phyloP scores from a whole-genome alignment of 441 rosid species.

The Gossypium schwendimanii region DNA sequence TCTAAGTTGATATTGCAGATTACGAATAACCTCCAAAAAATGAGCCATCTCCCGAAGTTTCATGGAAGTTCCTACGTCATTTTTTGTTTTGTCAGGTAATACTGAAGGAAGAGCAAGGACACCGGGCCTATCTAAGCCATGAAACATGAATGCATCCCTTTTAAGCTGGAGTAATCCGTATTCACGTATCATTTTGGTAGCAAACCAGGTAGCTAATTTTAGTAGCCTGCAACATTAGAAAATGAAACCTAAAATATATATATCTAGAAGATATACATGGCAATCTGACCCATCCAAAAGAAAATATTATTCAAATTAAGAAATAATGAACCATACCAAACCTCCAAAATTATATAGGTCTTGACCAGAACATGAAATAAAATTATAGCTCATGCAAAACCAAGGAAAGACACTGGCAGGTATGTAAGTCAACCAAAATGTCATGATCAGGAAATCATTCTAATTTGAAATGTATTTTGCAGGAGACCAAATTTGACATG shows the following conservation, averaged over 20 bases:
- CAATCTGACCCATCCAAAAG: neutral
- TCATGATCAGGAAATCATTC: neutral
- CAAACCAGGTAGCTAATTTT: constrained; percentile 66
- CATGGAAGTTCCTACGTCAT: constrained; percentile 37
- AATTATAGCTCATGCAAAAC: constrained; percentile 1
- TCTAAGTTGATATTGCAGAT: constrained; percentile 62
- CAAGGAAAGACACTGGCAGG: constrained; percentile 1
- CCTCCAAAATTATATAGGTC: neutral
- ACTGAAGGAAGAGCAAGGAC: constrained; percentile 54
- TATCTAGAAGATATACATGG: neutral
- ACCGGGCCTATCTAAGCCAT: constrained; percentile 28
- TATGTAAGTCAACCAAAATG: constrained; percentile 1
- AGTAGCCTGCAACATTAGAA: constrained; percentile 63
- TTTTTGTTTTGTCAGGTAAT: constrained; percentile 32
- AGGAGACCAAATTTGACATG: constrained; percentile 2
- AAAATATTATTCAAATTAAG: neutral
- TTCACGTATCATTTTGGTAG: constrained; percentile 75
- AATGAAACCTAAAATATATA: constrained; percentile 3
- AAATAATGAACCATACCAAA: constrained; percentile 6
- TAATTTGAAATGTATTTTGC: constrained; percentile 1
- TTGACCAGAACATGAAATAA: neutral
- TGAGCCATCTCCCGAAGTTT: constrained; percentile 77
- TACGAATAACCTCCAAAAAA: constrained; percentile 78
- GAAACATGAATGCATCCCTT: constrained; percentile 37
- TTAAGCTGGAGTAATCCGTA: constrained; percentile 63